phyloP scores from a whole-genome alignment of 495 filamentous ascomycete species.

The Trichoderma gamsii region DNA sequence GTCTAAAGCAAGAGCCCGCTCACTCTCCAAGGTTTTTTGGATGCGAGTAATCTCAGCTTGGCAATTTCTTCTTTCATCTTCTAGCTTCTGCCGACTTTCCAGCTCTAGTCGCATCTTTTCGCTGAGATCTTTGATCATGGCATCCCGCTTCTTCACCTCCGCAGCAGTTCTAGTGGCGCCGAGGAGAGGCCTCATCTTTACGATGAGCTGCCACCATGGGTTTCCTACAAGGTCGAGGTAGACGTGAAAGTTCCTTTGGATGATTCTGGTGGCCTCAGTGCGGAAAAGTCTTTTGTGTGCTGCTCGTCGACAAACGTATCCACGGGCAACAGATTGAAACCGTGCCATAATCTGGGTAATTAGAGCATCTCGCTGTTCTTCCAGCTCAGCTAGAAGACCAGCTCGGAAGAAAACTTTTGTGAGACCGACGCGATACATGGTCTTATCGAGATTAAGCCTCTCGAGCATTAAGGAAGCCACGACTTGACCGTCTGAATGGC shows the following conservation, averaged over 20 bases:
- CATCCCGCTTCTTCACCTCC: conserved; percentile 90
- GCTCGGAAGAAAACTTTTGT: conserved; percentile 99
- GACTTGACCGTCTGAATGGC: conserved; percentile 83
- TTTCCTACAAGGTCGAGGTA: conserved; percentile 83
- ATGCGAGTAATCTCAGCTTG: conserved; percentile 82
- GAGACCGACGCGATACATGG: conserved; percentile 85
- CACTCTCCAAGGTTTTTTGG: conserved; percentile 89
- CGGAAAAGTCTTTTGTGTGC: conserved; percentile 90
- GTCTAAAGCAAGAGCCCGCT: conserved; percentile 87
- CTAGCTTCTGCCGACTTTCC: conserved; percentile 68
- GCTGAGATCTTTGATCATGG: conserved; percentile 81
- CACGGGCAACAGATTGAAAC: conserved; percentile 90
- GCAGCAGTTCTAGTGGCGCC: conserved; percentile 84
- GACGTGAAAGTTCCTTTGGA: conserved; percentile 85
- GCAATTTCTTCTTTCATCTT: conserved; percentile 85
- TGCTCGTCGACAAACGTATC: conserved; percentile 79
- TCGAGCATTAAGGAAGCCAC: conserved; percentile 83
- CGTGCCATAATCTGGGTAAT: conserved; percentile 87
- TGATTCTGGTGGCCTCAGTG: conserved; percentile 88
- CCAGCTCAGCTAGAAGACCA: conserved; percentile 90
- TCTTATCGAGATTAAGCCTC: conserved; percentile 73
- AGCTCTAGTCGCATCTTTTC: conserved; percentile 73
- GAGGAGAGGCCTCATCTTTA: conserved; percentile 90
- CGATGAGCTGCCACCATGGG: conserved; percentile 95
- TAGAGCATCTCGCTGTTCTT: conserved; percentile 87